Percentiles rank a stretch among this genome's conserved stretches.
These are phyloP conservation scores for Arthrobotrys iridis DNA, from an alignment of 2,329 filamentous ascomycete species.

Conservation along the genomic window DNA sequence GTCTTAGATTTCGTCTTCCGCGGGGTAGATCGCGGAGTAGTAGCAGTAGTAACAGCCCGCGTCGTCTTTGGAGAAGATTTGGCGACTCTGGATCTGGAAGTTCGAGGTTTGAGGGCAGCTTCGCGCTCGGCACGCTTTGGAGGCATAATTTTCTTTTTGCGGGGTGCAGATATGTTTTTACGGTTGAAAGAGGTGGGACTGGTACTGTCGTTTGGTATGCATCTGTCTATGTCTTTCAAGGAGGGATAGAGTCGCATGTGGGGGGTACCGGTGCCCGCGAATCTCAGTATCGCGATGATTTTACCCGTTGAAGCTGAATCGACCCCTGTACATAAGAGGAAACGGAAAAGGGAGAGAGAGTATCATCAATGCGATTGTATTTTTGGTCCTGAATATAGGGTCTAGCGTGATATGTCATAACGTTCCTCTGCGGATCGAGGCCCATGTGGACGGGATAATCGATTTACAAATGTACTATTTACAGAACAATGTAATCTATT, in stretches of 20 bases:
- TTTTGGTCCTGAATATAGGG: too few relatives aligned
- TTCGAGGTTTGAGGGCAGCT: background rate
- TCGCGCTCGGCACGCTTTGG: background rate
- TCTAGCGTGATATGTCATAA: background rate
- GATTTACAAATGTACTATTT: background rate
- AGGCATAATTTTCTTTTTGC: background rate
- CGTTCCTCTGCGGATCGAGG: background rate
- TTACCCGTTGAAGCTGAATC: background rate
- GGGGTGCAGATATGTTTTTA: too few relatives aligned
- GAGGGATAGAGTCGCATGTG: background rate
- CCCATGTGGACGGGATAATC: background rate
- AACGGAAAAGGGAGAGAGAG: background rate
- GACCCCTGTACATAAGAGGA: background rate
- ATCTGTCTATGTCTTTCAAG: background rate
- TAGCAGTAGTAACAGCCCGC: too few relatives aligned
- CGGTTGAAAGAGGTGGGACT: background rate
- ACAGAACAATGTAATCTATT: background rate
- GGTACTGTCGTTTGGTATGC: background rate
- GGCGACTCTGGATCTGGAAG: background rate
- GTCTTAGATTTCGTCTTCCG: background rate
- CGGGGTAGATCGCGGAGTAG: background rate
- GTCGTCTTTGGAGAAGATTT: background rate
- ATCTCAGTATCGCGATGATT: background rate
- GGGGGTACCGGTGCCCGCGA: background rate
- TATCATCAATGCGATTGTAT: background rate